Evolutionary conservation across 495 filamentous ascomycete species (phyloP), one percentile per base, ranked within the genome.

Genomic region (Aspergillus indologenus): DNA sequence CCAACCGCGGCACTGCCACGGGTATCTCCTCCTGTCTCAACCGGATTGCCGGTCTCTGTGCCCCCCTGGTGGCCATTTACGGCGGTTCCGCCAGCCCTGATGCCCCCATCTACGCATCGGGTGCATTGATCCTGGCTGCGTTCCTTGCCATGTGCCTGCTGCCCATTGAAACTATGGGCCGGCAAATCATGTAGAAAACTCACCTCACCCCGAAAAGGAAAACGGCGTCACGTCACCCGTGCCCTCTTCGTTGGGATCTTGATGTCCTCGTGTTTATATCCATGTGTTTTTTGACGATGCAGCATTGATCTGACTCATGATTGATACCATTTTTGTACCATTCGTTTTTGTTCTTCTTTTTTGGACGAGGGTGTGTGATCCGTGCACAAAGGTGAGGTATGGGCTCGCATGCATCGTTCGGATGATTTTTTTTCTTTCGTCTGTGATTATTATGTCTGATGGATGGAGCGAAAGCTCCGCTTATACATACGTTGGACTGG

Each of bases 11-110:
- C 15, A 84, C 82, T 1, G 84, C 79, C 4, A 82, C 80, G 5
- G 84, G 84, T 29, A 82, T 86, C 24, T 75, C 76, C 14, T 81
- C 78, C 57, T 80, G 79, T 57, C 62, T 87, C 56, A 85, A 85
- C 62, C 77, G 83, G 19, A 75, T 86, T 24, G 71, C 78, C 2
- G 83, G 84, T 53, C 75, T 87, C 9, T 82, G 78, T 62, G 84
- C 83, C 0, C 83, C 83, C 0, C 72, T 86, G 40, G 79, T 86
- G 23, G 83, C 80, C 12, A 78, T 83, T 44, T 80, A 84, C 29
- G 75, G 72, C 5, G 68, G 71, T 3, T 54, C 53, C 24, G 53
- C 69, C 6, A 75, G 75, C 61, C 72, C 80, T 9, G 73, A 76
- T 56, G 69, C 79, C 2, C 81, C 81, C 0, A 78, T 84, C 23